Percentiles rank a stretch among this genome's conserved stretches.
Conservation (phyloP, 768 basidiomycete species). For the Boletus barrowsii region DNA sequence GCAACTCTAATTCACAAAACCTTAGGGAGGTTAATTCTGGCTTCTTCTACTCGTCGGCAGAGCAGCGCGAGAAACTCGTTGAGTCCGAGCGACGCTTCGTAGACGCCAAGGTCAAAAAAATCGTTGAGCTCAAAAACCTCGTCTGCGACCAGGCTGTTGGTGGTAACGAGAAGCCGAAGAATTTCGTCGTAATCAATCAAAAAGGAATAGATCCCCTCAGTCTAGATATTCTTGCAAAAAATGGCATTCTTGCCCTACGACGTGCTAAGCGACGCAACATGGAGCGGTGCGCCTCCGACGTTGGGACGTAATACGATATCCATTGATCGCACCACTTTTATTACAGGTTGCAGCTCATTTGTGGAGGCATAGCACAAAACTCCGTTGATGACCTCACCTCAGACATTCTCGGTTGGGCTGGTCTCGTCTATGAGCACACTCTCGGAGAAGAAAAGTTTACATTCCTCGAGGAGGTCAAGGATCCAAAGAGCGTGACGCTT, state of each 20-base stretch:
- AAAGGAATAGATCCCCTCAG: constrained; percentile 99
- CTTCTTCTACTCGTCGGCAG: constrained; percentile 98
- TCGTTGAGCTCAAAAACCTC: constrained; percentile 92
- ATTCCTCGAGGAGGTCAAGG: constrained; percentile 94
- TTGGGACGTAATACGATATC: constrained; percentile 32
- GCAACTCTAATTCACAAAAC: constrained; percentile 18
- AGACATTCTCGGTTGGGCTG: constrained; percentile 92
- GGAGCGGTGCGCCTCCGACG: constrained; percentile 66
- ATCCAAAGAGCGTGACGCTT: constrained; percentile 92
- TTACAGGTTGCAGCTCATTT: constrained; percentile 82
- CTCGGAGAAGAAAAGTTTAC: constrained; percentile 99
- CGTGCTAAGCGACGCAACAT: constrained; percentile 98
- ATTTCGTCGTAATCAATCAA: constrained; percentile 95
- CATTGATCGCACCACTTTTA: constrained; percentile 9
- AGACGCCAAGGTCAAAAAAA: constrained; percentile 92
- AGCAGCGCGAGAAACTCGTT: constrained; percentile 97
- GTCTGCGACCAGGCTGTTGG: constrained; percentile 94
- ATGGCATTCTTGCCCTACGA: constrained; percentile 91
- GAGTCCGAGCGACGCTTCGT: constrained; percentile 95
- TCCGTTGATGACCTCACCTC: constrained; percentile 95
- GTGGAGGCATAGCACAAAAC: constrained; percentile 95
- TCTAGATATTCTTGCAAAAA: constrained; percentile 93
- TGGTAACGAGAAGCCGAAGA: constrained; percentile 75
- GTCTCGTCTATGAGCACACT: constrained; percentile 97
- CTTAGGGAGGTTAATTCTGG: constrained; percentile 96